Evolutionary conservation across 371 early-diverging fungal species (phyloP).

Genomic region (Funneliformis caledonium): DNA sequence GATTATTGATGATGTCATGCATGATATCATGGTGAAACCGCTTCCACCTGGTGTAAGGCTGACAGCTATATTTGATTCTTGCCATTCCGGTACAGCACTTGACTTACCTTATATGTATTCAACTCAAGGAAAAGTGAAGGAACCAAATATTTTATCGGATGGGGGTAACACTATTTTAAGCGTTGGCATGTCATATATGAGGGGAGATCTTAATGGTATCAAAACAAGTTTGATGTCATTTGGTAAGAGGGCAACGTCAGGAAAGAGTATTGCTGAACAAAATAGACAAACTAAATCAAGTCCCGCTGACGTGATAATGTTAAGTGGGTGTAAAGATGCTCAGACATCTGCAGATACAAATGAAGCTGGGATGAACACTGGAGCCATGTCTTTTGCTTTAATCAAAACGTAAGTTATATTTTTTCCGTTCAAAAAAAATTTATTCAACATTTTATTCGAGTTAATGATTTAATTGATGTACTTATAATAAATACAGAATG

Average conservation of each 20-base stretch:
- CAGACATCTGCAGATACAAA: slow-evolving; percentile 89
- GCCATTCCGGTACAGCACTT: slow-evolving; percentile 87
- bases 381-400: slow-evolving; percentile 91
- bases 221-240: slow-evolving; percentile 54
- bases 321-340: slow-evolving; percentile 89
- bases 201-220: slow-evolving; percentile 58
- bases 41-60: slow-evolving; percentile 80
- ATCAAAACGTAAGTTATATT: slow-evolving; percentile 58
- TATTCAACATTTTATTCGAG: slow-evolving; percentile 49
- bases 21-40: slow-evolving; percentile 78
- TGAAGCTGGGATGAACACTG: slow-evolving; percentile 66
- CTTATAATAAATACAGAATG: slow-evolving; percentile 65
- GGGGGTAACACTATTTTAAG: slow-evolving; percentile 55
- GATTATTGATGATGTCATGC: slow-evolving; percentile 88
- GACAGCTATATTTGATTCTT: slow-evolving; percentile 88
- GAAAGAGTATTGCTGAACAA: slow-evolving; percentile 50
- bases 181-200: slow-evolving; percentile 61
- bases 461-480: slow-evolving; percentile 50
- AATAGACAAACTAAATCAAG: slow-evolving; percentile 60
- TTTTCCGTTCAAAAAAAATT: neutral
- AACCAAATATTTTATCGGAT: slow-evolving; percentile 59
- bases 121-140: slow-evolving; percentile 69
- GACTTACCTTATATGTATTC: slow-evolving; percentile 90
- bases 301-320: slow-evolving; percentile 83
- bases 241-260: slow-evolving; percentile 53